Evolutionary conservation across 2,329 filamentous ascomycete species (phyloP), one percentile per base, ranked within the genome.

Genomic region (Lachnellula suecica): DNA sequence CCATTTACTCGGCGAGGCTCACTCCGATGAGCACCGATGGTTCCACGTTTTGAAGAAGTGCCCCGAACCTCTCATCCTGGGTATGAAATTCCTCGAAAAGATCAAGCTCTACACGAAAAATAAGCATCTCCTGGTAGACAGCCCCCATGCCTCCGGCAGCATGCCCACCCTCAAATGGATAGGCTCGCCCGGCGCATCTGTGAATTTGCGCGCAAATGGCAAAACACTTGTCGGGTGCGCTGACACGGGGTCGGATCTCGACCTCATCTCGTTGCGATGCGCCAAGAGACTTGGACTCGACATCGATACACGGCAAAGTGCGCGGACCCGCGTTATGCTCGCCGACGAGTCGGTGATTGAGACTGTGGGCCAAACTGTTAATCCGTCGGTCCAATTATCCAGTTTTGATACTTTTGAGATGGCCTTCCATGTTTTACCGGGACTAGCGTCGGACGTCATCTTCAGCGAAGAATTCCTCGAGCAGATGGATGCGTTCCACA

Each of bases 401-500:
- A 8, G 31, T 3, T 47, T 53, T 25, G 22, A 54, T 19, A 47
- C 20, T 25, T 49, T 47, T 24, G 27, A 51, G 20, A 54, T 51
- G 51, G 24, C 44, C 4, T 57, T 57, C 25, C 44, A 57, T 24
- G 40, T 57, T 7, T 29, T 57, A 2, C 47, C 38, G 5, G 47
- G 47, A 22, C 40, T 57, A 4, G 9, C 34, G 19, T 53, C n/a
- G 5, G 51, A 57, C 44, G 47, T 49, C 2, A 51, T 57, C 4
- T 57, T 53, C n/a, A 41, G 54, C 31, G 51, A 51, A 24, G 44
- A 49, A 11, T 53, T 57, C 25, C 38, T 57, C 15, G 47, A 57
- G 2, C 44, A 53, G 13, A 51, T 49, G 19, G 40, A 57, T 35
- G 47, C 44, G 9, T 53, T 53, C 41, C 45, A 53, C 23, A 53